These are phyloP conservation scores for Ustulina deusta DNA, from an alignment of 2,329 filamentous ascomycete genomes.

Conservation along the genomic window DNA sequence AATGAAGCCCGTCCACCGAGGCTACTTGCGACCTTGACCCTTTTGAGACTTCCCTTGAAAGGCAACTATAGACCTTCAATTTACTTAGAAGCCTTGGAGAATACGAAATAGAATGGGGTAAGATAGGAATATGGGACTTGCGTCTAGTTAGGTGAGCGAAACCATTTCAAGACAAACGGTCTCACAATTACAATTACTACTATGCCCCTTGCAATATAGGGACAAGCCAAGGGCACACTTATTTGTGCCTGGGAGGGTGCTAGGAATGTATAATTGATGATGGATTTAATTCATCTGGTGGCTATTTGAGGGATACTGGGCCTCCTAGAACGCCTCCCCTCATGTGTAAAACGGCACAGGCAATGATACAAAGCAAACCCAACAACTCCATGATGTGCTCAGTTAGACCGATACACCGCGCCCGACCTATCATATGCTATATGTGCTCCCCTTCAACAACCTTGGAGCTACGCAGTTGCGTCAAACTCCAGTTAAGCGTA, in stretches of 20 bases:
- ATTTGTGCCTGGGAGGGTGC: not conserved
- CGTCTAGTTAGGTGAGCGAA: not conserved
- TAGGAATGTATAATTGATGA: slow-evolving; percentile 31
- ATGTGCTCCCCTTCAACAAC: slow-evolving; percentile 32
- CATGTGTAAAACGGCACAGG: slow-evolving; percentile 44
- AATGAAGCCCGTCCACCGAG: slow-evolving; percentile 10
- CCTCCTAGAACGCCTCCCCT: slow-evolving; percentile 45
- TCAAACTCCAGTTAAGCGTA: slow-evolving; percentile 33
- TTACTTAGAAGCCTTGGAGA: not conserved
- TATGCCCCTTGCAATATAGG: not conserved
- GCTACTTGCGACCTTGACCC: not conserved
- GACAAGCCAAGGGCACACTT: not conserved
- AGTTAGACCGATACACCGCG: slow-evolving; percentile 46
- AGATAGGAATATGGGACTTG: not conserved
- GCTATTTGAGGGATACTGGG: slow-evolving; percentile 33
- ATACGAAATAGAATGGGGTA: not conserved
- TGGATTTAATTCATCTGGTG: slow-evolving; percentile 32
- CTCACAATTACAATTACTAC: slow-evolving; percentile 2
- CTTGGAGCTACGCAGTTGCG: slow-evolving; percentile 29
- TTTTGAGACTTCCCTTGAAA: not conserved
- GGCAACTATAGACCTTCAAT: not conserved
- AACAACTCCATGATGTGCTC: slow-evolving; percentile 47
- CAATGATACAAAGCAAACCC: slow-evolving; percentile 37
- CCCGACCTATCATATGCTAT: slow-evolving; percentile 38
- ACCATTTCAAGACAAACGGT: slow-evolving; percentile 21